Evolutionary conservation across 139 green algal genomes (phyloP).

Genomic region (Deuterostichococcus epilithicus): DNA sequence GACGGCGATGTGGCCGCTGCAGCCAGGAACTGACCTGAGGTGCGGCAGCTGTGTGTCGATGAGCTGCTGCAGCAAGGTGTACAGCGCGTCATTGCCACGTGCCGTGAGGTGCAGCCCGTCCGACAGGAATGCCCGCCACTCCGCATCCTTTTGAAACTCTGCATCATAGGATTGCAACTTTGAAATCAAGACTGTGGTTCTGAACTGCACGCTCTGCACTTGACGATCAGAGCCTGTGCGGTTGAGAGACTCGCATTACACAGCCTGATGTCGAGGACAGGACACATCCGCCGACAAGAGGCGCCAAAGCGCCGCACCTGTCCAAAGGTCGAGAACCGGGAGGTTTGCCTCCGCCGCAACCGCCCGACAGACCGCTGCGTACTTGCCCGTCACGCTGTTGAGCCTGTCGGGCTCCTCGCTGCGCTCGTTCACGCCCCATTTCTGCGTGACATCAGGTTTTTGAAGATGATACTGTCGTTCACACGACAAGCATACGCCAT

Average conservation of each 20-base stretch:
- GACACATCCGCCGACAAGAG: conserved; percentile 25
- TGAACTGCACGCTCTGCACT: too few relatives aligned
- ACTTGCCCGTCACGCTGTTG: conserved; percentile 45
- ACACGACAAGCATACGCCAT: too few relatives aligned
- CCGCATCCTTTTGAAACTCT: conserved; percentile 21
- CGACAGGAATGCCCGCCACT: conserved; percentile 20
- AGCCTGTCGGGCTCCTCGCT: conserved; percentile 35
- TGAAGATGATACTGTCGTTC: too few relatives aligned
- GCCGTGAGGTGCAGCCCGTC: conserved; percentile 76
- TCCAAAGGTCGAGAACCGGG: conserved; percentile 69
- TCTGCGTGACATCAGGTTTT: neutral
- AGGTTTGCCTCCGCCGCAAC: conserved; percentile 39
- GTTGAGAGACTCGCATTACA: too few relatives aligned
- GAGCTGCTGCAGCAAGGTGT: conserved; percentile 27
- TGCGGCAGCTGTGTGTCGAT: conserved; percentile 41
- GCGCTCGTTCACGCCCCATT: conserved; percentile 14
- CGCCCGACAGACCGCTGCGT: conserved; percentile 43
- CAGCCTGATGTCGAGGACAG: too few relatives aligned
- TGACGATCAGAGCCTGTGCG: too few relatives aligned
- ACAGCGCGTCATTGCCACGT: conserved; percentile 46
- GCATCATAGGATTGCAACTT: conserved; percentile 2
- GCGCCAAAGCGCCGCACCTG: conserved; percentile 39
- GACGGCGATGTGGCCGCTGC: neutral
- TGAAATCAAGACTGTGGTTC: too few relatives aligned
- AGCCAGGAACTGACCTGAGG: conserved; percentile 29